Evolutionary conservation across 805 yeast species (phyloP).

Genomic region (Teunomyces funiuensis): DNA sequence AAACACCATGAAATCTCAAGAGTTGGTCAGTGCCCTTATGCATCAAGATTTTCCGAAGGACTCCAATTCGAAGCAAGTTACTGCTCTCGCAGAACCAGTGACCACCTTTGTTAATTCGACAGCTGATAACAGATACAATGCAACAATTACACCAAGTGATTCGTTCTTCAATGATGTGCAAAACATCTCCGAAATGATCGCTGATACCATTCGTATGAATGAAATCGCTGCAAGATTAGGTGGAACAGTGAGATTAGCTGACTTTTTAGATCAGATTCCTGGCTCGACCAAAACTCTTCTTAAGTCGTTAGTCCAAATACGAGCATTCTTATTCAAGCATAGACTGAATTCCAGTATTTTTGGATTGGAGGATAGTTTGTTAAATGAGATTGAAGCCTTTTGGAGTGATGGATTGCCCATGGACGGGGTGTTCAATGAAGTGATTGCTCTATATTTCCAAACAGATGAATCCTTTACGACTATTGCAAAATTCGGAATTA

Average conservation of each 20-base stretch:
- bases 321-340: conserved; percentile 12
- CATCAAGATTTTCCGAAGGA: conserved; percentile 13
- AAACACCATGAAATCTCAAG: conserved; percentile 5
- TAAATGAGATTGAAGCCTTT: conserved; percentile 20
- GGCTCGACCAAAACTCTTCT: conserved; percentile 31
- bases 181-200: conserved; percentile 30
- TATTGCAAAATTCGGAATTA: conserved; percentile 30
- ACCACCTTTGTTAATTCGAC: not conserved
- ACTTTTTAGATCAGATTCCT: conserved; percentile 27
- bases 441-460: conserved; percentile 41
- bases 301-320: conserved; percentile 44
- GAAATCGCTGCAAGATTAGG: conserved; percentile 61
- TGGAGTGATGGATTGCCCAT: conserved; percentile 23
- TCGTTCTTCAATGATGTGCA: conserved; percentile 15
- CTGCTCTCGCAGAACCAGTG: not conserved
- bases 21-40: conserved; percentile 4
- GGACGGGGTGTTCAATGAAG: conserved; percentile 39
- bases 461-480: conserved; percentile 45
- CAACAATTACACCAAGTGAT: conserved; percentile 7
- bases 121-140: conserved; percentile 12
- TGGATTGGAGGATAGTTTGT: conserved; percentile 10
- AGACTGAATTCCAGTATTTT: conserved; percentile 11
- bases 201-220: conserved; percentile 53
- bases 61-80: not conserved
- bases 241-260: conserved; percentile 23